A percentile compares a stretch with the other conserved stretches of the same genome.
Conservation (phyloP, 2,329 filamentous ascomycete species). For the Curvularia verruculosa region DNA sequence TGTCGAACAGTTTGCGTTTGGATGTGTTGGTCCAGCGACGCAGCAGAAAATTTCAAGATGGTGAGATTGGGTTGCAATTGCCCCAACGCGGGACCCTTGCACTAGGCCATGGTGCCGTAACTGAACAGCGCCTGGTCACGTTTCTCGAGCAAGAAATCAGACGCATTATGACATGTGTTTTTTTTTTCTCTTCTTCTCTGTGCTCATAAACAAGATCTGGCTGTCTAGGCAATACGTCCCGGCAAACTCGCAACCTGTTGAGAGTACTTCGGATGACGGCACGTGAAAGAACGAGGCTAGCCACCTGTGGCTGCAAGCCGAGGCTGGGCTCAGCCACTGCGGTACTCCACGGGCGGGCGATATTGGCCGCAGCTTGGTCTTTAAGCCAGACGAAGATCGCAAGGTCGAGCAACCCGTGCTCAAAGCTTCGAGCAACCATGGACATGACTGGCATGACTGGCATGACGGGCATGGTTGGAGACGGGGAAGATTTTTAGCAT, state of each 20-base stretch:
- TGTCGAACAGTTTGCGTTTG: slow-evolving; percentile 30
- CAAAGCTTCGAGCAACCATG: not conserved
- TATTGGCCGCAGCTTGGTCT: slow-evolving; percentile 1
- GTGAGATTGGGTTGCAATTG: slow-evolving; percentile 29
- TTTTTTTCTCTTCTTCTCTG: not conserved
- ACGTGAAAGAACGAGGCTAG: slow-evolving; percentile 7
- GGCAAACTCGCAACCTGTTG: not conserved
- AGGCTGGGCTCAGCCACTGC: slow-evolving; percentile 10
- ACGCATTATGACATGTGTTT: not conserved
- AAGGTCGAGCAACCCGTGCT: not conserved
- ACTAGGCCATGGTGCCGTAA: slow-evolving; percentile 17
- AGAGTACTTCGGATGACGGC: slow-evolving; percentile 11
- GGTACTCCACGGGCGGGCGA: slow-evolving; percentile 7
- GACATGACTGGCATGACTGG: not conserved
- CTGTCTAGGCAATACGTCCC: not conserved
- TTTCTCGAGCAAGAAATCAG: not conserved
- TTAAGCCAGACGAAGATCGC: not conserved
- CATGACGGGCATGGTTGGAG: not conserved
- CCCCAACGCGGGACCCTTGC: slow-evolving; percentile 17
- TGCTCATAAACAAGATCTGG: not conserved
- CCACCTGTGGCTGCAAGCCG: slow-evolving; percentile 15
- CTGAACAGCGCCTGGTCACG: not conserved
- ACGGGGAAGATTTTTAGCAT: not conserved
- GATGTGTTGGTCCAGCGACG: slow-evolving; percentile 9
- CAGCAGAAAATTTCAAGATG: slow-evolving; percentile 30